Base-by-base conservation (phyloP, 2,329 filamentous ascomycete genomes). In the Mariannaea sp. region DNA sequence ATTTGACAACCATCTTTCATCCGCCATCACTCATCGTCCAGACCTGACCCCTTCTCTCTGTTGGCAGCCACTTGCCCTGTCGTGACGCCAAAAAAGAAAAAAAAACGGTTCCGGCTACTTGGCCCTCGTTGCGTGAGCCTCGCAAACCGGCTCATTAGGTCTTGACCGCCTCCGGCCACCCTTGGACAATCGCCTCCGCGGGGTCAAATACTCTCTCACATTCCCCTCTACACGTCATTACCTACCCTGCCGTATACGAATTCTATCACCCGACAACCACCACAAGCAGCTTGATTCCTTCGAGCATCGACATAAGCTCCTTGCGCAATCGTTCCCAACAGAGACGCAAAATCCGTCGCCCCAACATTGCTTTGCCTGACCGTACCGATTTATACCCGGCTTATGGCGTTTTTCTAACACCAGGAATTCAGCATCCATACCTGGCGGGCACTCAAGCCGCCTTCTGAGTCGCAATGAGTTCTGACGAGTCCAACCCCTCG, bases 391-490 rank as follows among this genome's bases (percentile, higher is more conserved):
- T 45, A 68, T 68, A 61, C 63, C 57, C 54, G 40, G 49, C 40
- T 45, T 56, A 30, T 59, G 57, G 49, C 51, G n/a, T n/a, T 30
- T 49, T 40, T 40, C 41, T 49, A 41, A 49, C 56, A 55, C 53
- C 50, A 48, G 53, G 47, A 53, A 48, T 51, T 27, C 41, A 44
- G 33, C 53, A 53, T 44, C 33, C 39, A 40, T 41, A 45, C 41
- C 52, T 44, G 43, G 43, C 46, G 45, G 43, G 47, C 53, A 40
- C 38, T 20, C 35, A 35, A 32, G 20, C 45, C 24, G 29, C 17
- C 22, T 38, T 22, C 26, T 22, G 22, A 52, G 48, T 52, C 53
- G 59, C 40, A 48, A 71, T 72, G 70, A 70, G 61, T 53, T 61
- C 58, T 52, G 63, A 69, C 39, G 69, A 68, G 46, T 55, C 61